Evolutionary conservation across 352 stramenopile species (phyloP).

Genomic region (Blastocystis sp.): DNA sequence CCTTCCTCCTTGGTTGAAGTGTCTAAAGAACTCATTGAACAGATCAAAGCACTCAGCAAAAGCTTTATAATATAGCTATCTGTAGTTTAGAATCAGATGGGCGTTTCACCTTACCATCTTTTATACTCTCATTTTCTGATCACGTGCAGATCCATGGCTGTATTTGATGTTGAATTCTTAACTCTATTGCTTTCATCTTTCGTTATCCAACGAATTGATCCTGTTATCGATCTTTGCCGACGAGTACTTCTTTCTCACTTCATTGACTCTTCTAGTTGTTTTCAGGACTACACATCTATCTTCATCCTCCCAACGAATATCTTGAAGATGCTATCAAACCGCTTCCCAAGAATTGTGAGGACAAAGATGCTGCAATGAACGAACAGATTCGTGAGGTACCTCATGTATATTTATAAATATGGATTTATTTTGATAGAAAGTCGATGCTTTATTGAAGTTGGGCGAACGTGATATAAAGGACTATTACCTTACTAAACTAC

Average conservation of each 20-base stretch:
- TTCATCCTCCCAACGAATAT: not conserved
- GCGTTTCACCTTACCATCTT: constrained; percentile 8
- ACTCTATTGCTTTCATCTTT: constrained; percentile 33
- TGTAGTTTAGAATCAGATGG: not conserved
- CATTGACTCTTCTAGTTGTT: not conserved
- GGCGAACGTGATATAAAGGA: constrained; percentile 19
- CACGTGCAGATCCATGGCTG: constrained; percentile 1
- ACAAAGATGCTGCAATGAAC: constrained; percentile 38
- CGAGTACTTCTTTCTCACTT: not conserved
- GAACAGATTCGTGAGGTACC: constrained; percentile 33
- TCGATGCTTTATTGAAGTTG: constrained; percentile 35
- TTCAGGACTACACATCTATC: constrained; percentile 8
- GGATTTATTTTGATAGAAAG: constrained; percentile 12
- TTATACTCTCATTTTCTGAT: not conserved
- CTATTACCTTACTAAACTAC: constrained; percentile 31
- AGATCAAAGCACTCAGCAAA: not conserved
- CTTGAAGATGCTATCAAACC: not conserved
- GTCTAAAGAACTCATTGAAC: not conserved
- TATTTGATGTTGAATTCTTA: constrained; percentile 66
- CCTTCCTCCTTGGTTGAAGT: not conserved
- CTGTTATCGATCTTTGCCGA: constrained; percentile 3
- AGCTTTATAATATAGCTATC: not conserved
- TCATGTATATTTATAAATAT: not conserved
- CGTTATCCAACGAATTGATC: constrained; percentile 50
- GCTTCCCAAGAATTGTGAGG: constrained; percentile 51